Conservation (phyloP, 192 early-diverging fungal genomes). For the Geranomyces michiganensis region DNA sequence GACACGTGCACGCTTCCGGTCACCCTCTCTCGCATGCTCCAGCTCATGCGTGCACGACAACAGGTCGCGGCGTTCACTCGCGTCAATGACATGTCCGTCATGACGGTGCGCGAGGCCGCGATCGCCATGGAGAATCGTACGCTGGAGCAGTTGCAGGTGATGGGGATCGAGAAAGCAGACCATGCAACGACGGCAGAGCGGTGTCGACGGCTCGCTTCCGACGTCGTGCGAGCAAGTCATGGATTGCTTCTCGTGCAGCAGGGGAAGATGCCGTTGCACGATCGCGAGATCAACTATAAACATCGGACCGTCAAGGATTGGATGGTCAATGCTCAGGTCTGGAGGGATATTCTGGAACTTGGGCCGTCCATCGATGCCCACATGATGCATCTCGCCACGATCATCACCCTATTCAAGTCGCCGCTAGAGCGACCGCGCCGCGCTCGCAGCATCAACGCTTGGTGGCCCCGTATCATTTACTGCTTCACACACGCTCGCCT, state of each 20-base stretch:
- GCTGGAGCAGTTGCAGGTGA: not conserved
- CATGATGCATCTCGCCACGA: not conserved
- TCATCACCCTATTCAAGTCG: constrained; percentile 5
- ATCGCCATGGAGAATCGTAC: not conserved
- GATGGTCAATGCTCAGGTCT: constrained; percentile 5
- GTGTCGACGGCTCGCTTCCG: constrained; percentile 1
- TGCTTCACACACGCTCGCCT: constrained; percentile 9
- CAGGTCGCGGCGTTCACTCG: constrained; percentile 1
- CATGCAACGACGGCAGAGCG: not conserved
- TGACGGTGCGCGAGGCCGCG: constrained; percentile 9
- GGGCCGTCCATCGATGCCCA: constrained; percentile 8
- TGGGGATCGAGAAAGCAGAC: constrained; percentile 2
- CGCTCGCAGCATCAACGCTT: constrained; percentile 10
- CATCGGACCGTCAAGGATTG: constrained; percentile 5
- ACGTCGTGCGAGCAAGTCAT: not conserved
- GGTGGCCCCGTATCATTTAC: not conserved
- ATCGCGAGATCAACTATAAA: constrained; percentile 1
- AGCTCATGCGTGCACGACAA: constrained; percentile 1
- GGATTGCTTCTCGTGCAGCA: constrained; percentile 8
- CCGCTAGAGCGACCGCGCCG: not conserved
- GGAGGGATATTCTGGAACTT: not conserved
- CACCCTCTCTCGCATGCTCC: not conserved
- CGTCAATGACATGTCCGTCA: constrained; percentile 6
- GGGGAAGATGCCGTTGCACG: not conserved
- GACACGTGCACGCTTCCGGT: not conserved